Evolutionary conservation across 1,284 basidiomycete genomes (phyloP), one percentile per base, ranked within the genome.

Genomic region (Austroboletus novae-zelandiae): DNA sequence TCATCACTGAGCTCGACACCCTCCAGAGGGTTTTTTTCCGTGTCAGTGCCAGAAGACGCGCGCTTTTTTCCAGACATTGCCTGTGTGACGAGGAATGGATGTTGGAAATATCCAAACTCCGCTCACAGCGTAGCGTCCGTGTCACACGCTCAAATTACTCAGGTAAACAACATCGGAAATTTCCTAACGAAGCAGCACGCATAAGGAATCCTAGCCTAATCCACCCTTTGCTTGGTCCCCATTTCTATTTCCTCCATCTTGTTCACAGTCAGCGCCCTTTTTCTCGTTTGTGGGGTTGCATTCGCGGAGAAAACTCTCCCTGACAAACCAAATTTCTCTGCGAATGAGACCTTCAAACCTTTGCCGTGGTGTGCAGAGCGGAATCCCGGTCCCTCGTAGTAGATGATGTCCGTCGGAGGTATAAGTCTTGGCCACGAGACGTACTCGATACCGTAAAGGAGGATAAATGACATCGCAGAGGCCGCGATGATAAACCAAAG

Each of bases 341-440:
- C 54, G 43, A 73, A 61, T 11, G 73, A 58, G n/a, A 58, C 55
- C 56, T 72, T 72, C 60, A 83, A 70, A 29, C 91, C 93, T 61
- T 86, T 87, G 40, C 95, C 95, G 58, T 87, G 81, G 52, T 83
- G 77, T 15, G 74, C 83, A 20, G 86, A 88, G 54, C 86, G 84
- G 76, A 80, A 94, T 31, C 94, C 94, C 47, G 91, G 91, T 39
- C 94, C 94, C 45, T 78, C 78, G 71, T 95, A 98, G 65, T 86
- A 84, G 48, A 98, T 87, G 49, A 89, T 78, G 54, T 94, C 91
- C 50, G 86, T 85, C 11, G 89, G 85, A 4, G 93, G 88, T 57
- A 89, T 83, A 49, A 99, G 80, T 20, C 89, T 84, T n/a, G 96
- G 97, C 89, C 93, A 96, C 20, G 91, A 84, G 54, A 99, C 94